Conservation (phyloP, 371 early-diverging fungal species). For the Mortierella sp. region DNA sequence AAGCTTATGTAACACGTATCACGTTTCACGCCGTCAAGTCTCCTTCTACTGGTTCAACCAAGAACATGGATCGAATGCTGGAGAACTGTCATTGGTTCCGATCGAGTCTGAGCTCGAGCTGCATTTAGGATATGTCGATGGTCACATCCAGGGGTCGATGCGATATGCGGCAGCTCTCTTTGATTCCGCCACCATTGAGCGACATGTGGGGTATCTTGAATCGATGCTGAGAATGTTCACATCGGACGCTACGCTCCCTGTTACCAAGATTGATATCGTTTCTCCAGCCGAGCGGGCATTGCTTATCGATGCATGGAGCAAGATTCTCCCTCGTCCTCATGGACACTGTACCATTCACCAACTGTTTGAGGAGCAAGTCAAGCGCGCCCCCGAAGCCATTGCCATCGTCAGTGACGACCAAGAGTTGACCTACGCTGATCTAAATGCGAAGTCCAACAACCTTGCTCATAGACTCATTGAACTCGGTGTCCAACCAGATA, state of each 20-base stretch:
- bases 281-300: constrained; percentile 3
- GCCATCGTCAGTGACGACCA: constrained; percentile 16
- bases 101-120: constrained; percentile 6
- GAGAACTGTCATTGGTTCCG: neutral
- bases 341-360: constrained; percentile 3
- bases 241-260: constrained; percentile 1
- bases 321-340: neutral
- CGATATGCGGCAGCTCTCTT: constrained; percentile 12
- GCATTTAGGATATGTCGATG: constrained; percentile 3
- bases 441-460: constrained; percentile 5
- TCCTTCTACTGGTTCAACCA: constrained; percentile 3
- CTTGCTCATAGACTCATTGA: constrained; percentile 7
- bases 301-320: constrained; percentile 15
- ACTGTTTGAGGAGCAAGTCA: constrained; percentile 13
- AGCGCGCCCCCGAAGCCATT: constrained; percentile 14
- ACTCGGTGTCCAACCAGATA: constrained; percentile 7
- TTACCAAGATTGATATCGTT: constrained; percentile 7
- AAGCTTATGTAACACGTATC: neutral
- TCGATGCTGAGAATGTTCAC: constrained; percentile 3
- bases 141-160: constrained; percentile 7
- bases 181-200: constrained; percentile 9
- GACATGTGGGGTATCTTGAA: constrained; percentile 7
- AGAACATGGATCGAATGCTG: constrained; percentile 3
- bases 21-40: neutral
- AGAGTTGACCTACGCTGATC: constrained; percentile 8